phyloP scores from a whole-genome alignment of 225 moss, liverwort and hornwort species.

The Antitrichia curtipendula region DNA sequence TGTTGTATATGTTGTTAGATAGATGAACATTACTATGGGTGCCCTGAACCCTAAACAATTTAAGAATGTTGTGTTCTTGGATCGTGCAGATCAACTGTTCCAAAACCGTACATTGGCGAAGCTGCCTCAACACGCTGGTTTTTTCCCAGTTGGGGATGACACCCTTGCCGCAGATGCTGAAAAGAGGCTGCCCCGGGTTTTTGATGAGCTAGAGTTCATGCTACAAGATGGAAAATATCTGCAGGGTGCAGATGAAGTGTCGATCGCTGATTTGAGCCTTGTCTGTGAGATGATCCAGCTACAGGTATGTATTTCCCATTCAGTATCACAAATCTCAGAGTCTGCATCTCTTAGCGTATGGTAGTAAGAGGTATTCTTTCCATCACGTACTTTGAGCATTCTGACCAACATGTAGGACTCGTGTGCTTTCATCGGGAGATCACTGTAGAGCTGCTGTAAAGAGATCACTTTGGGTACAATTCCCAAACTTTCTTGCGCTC shows the following conservation, averaged over 20 bases:
- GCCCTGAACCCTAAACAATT: neutral
- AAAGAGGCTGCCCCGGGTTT: neutral
- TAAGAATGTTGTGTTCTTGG: neutral
- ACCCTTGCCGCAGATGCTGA: neutral
- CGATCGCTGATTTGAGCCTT: conserved; percentile 30
- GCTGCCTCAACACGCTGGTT: neutral
- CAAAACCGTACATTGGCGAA: neutral
- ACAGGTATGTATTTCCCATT: neutral
- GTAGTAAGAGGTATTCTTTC: neutral
- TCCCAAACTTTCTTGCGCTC: neutral
- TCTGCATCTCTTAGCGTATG: neutral
- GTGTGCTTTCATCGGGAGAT: no score
- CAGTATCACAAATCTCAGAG: neutral
- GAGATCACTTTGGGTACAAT: neutral
- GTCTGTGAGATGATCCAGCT: neutral
- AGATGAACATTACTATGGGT: neutral
- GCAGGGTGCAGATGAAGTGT: conserved; percentile 2
- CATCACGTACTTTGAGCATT: neutral
- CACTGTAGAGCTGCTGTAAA: neutral
- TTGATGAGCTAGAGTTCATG: conserved; percentile 16
- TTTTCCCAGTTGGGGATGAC: neutral
- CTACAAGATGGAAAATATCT: conserved; percentile 8
- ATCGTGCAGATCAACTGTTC: neutral
- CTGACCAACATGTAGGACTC: no score
- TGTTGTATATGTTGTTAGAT: neutral